phyloP scores from a whole-genome alignment of 2,329 filamentous ascomycete species.

The Aureobasidium vineae region DNA sequence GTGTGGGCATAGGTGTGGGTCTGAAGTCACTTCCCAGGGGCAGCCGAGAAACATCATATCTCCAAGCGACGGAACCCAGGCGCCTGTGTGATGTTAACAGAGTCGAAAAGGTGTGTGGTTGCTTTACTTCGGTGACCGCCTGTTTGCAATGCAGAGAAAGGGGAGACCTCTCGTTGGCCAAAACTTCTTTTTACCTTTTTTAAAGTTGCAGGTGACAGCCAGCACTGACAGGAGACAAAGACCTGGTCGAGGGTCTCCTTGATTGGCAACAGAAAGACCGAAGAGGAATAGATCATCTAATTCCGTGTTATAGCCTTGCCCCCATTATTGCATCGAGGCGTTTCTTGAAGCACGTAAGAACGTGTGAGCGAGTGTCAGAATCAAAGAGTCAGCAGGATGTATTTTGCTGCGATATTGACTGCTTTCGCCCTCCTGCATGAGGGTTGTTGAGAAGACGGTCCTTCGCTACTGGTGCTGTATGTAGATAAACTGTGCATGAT shows the following conservation, averaged over 20 bases:
- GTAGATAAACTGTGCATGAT: constrained; percentile 8
- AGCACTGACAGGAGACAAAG: constrained; percentile 9
- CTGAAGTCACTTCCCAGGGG: background rate
- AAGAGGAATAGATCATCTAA: constrained; percentile 9
- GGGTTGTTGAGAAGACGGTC: background rate
- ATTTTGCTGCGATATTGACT: background rate
- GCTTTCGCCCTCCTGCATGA: constrained; percentile 13
- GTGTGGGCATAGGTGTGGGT: background rate
- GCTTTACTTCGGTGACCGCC: background rate
- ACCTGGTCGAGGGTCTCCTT: constrained; percentile 8
- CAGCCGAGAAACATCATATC: background rate
- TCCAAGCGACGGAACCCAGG: background rate
- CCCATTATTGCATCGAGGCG: background rate
- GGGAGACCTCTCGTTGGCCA: background rate
- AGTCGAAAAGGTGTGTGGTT: background rate
- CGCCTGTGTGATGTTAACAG: background rate
- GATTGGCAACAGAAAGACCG: background rate
- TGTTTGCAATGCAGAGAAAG: background rate
- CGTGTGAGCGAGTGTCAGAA: constrained; percentile 8
- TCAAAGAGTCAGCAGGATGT: constrained; percentile 5
- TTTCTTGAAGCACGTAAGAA: background rate
- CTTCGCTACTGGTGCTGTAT: constrained; percentile 1
- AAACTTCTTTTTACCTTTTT: background rate
- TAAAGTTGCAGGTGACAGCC: constrained; percentile 18
- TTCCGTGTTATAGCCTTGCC: constrained; percentile 1